Base-by-base conservation (phyloP, 306 rosid species). In the Vicia villosa region DNA sequence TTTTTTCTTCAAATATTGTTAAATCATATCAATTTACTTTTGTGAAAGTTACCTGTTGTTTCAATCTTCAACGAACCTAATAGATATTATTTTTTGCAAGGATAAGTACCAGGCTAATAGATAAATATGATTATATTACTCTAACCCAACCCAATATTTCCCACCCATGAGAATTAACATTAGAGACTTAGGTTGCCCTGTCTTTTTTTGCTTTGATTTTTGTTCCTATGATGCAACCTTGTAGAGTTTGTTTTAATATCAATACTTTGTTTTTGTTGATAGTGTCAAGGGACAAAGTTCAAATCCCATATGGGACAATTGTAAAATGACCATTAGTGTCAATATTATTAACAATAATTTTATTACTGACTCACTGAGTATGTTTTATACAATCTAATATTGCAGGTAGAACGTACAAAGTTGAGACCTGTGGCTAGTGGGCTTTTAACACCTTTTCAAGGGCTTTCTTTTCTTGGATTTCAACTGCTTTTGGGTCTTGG, bases 321-420 rank as follows among this genome's bases (percentile, higher is more conserved):
- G 38, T 34, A 34, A 32, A 34, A 34, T 34, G 38, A 34, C 38
- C 38, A 34, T 6, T 34, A 34, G 38, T 34, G 2, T 6, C 7
- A 6, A 34, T 34, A 8, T 32, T 32, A 32, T 34, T 34, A 34
- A 34, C 38, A 34, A 34, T 34, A 34, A 34, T 34, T 34, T 34
- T 34, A 34, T 34, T 7, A 1, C 38, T 34, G 10, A 34, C 7
- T 34, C 2, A 1, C 38, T 34, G 10, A 34, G 38, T 7, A 34
- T 34, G 38, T 34, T 34, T 13, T 58, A 19, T 68, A 15, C 28
- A 26, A 63, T 81, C 46, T 42, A 76, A 37, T 54, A 15, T 41
- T 88, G 84, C 82, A 93, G 97, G 97, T 93, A 40, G 98, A 88
- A 20, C 94, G 98, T 34, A 93, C 98, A 66, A 93, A 88, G 79